Evolutionary conservation across 768 basidiomycete genomes (phyloP).

Genomic region (Macrolepiota fuliginosa): DNA sequence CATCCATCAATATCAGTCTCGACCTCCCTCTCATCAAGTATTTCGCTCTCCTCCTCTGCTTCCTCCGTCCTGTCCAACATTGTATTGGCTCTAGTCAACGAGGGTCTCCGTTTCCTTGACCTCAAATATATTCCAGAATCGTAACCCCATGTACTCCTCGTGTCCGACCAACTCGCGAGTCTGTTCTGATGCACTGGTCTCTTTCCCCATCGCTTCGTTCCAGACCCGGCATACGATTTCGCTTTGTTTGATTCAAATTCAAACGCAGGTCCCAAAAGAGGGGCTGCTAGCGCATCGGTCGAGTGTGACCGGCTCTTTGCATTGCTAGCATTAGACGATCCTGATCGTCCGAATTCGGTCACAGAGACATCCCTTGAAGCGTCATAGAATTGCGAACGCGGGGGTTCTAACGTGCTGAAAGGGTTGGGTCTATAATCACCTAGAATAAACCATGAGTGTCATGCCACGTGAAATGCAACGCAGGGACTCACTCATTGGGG

Average conservation of each 20-base stretch:
- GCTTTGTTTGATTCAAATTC: constrained; percentile 8
- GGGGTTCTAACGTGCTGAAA: constrained; percentile 17
- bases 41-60: not conserved
- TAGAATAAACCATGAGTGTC: constrained; percentile 4
- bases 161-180: constrained; percentile 24
- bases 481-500: constrained; percentile 56
- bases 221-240: not conserved
- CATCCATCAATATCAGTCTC: constrained; percentile 6
- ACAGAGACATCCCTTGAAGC: constrained; percentile 15
- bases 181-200: constrained; percentile 12
- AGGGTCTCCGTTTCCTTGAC: not conserved
- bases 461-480: constrained; percentile 2
- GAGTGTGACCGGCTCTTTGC: not conserved
- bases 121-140: constrained; percentile 5
- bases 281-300: not conserved
- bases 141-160: constrained; percentile 19
- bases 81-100: not conserved
- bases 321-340: constrained; percentile 1
- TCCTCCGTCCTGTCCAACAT: not conserved
- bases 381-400: constrained; percentile 7
- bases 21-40: not conserved
- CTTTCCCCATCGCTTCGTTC: constrained; percentile 1
- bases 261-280: constrained; percentile 3
- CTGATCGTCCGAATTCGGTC: constrained; percentile 9
- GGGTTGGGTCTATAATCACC: constrained; percentile 29